phyloP scores from a whole-genome alignment of 1,139 yeast species.

The Taphrina wiesneri region DNA sequence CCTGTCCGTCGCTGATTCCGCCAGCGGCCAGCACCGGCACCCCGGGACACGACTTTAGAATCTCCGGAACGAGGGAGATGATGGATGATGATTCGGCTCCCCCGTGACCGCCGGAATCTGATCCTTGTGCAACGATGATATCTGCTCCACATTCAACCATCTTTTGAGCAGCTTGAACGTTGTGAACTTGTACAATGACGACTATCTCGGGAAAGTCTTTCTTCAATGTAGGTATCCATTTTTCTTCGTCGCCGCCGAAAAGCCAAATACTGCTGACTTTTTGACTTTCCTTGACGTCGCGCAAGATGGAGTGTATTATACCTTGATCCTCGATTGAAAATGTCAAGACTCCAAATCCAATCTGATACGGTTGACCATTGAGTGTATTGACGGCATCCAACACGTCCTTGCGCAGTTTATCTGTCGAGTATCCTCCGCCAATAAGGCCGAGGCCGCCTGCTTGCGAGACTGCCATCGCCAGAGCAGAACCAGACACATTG shows the following conservation, averaged over 20 bases:
- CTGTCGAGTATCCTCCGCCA: constrained; percentile 50
- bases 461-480: constrained; percentile 49
- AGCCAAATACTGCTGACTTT: constrained; percentile 35
- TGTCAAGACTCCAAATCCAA: constrained; percentile 34
- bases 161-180: constrained; percentile 48
- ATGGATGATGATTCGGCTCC: constrained; percentile 48
- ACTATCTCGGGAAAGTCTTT: constrained; percentile 42
- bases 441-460: constrained; percentile 55
- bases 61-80: constrained; percentile 45
- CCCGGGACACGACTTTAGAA: constrained; percentile 44
- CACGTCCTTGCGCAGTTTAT: constrained; percentile 37
- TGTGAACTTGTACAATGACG: constrained; percentile 52
- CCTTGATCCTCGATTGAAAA: constrained; percentile 22
- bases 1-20: constrained; percentile 49
- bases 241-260: constrained; percentile 46
- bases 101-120: constrained; percentile 58
- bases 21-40: constrained; percentile 52
- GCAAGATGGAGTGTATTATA: constrained; percentile 6
- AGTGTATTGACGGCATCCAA: constrained; percentile 42
- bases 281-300: constrained; percentile 38
- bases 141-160: constrained; percentile 47
- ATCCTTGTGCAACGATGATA: constrained; percentile 53
- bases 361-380: constrained; percentile 13
- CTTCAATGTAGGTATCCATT: constrained; percentile 46
- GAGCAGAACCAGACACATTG: constrained; percentile 39